Base-by-base conservation (phyloP, 768 basidiomycete species). In the Gymnopilus dilepis region DNA sequence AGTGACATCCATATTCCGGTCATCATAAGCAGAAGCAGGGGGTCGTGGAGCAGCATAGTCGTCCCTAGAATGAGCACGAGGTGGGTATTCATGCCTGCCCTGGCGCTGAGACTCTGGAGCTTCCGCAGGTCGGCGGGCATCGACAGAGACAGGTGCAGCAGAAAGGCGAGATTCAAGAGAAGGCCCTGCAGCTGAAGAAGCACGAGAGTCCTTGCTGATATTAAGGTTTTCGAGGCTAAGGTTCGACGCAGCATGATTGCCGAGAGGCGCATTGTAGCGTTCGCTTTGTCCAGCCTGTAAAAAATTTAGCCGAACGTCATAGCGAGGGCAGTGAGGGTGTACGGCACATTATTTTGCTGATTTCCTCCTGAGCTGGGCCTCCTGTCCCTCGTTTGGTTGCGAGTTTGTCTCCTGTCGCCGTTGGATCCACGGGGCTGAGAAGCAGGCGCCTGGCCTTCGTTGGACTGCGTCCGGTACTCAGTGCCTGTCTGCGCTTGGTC, bases 151-250 rank as follows among this genome's bases (percentile, higher is more conserved):
- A 34, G 45, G 37, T 22, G 51, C 12, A 58, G 60, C 62, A 60
- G 62, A 41, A 31, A 62, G 38, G 40, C 52, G 64, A 56, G 54
- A 17, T 34, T 57, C 61, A 65, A 61, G 54, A 33, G 60, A 56
- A 48, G 51, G 34, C 56, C 37, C 61, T 55, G 63, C 59, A 17
- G 66, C 58, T 17, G 61, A 47, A 59, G 69, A 63, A 38, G 37
- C 64, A 59, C 62, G 55, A 38, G 53, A 33, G 33, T 62, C 52
- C 37, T 64, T 62, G 41, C 59, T 59, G 47, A 63, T 65, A 34
- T 66, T 62, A 41, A 66, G 63, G 56, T 40, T 58, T 34, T 42
- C 40, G 40, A 61, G 17, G 15, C 59, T 55, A 50, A 63, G 57
- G 45, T 59, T 59, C 21, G 60, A 33, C 17, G 65, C 45, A 33